Base-by-base conservation (phyloP, 768 basidiomycete species). In the Termitomyces sp. region DNA sequence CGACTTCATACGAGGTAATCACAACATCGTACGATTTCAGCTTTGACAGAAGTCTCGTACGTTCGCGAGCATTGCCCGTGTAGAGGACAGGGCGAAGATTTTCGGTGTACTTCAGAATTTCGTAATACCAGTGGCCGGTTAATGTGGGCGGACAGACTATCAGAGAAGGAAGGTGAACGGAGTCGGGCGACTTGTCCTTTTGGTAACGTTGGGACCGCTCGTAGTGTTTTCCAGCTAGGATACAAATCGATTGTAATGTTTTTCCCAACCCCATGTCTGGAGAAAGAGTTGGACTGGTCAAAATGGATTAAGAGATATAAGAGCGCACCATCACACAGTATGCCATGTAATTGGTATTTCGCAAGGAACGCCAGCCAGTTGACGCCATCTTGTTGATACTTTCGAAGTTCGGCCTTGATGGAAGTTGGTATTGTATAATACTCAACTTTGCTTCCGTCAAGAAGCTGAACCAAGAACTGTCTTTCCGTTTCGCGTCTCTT, bases 181-280 rank as follows among this genome's bases (percentile, higher is more conserved):
- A 75, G 66, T 94, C 92, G 0, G 88, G 81, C 0, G 87, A 86
- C 39, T 82, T 70, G 12, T 86, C 88, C 57, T 81, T 77, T 61
- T 83, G 77, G 70, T 85, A 76, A 63, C 77, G 84, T 68, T 88
- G 78, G 18, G 83, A 78, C 31, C 96, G 85, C 70, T 99, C 97
- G 66, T 86, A 80, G 65, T 96, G 93, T 72, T 95, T 98, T 75
- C 94, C 87, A 1, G 94, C 90, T 31, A 99, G 76, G 62, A 99
- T 98, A 66, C 94, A 96, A 65, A 99, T 98, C 0, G 96, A 94
- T 71, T 99, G 97, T 16, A 98, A 75, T 1, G 95, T 98, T 76
- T 99, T 99, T 8, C 97, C 97, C 8, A 99, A 84, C 57, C 97
- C 97, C 96, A 98, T 99, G 68, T 99, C 96, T 98, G 26, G 41